Evolutionary conservation across 495 filamentous ascomycete species (phyloP), one percentile per base, ranked within the genome.

Genomic region (Oleoguttula mirabilis): DNA sequence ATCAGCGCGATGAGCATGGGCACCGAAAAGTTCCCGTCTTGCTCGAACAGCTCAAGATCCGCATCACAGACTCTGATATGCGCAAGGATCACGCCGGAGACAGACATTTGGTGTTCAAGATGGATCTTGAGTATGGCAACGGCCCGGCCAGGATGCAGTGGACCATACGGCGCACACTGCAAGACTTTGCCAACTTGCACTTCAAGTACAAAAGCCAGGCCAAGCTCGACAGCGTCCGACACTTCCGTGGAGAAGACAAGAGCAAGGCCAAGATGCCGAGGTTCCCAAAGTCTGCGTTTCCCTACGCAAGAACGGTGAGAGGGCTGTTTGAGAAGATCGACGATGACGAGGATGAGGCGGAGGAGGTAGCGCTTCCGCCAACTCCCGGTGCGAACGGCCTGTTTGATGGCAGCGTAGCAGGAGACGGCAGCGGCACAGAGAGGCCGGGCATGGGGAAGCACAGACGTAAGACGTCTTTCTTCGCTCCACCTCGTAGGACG

Each of bases 81-180:
- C 69, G 74, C 28, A 72, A 62, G n/a, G 58, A 51, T 21, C 56
- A 70, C 16, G 64, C 76, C 15, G 79, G 76, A 45, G 84, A 88
- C 59, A 72, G 86, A 15, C 92, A 95, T 61, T 69, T 81, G 48
- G 70, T 87, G 3, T 94, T 99, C 57, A 76, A 80, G 21, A 87
- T 99, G 36, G 85, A 94, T 45, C 63, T 99, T 31, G 90, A 99
- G 59, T 99, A 99, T 62, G 90, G 90, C 4, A 95, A 80, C 55
- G 90, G 92, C 3, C 75, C 88, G 42, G 94, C 87, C 20, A 72
- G 92, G 39, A 96, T 99, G 90, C 88, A 87, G 53, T 99, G 90
- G 90, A 78, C 85, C 36, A 86, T 99, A 42, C 77, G 84, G 51
- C 75, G 90, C 19, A 80, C 82, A 19, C 69, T 95, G 40, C 72